These are phyloP conservation scores for Lizanozyma gosingica DNA, from an alignment of 1,139 yeast genomes.

Conservation along the genomic window DNA sequence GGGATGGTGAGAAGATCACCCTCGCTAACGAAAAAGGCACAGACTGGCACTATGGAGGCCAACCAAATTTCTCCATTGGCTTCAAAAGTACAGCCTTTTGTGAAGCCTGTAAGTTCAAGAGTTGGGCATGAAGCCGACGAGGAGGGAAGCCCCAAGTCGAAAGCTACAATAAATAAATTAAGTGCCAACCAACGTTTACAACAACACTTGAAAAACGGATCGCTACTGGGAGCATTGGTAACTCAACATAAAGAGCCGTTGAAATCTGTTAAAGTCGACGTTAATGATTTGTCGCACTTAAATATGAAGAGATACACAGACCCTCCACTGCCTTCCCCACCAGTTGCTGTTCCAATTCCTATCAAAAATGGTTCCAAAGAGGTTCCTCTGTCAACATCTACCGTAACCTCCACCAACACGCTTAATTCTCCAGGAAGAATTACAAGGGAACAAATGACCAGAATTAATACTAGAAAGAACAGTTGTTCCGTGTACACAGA, in stretches of 20 bases:
- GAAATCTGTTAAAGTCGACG: conserved; percentile 33
- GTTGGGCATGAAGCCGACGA: not conserved
- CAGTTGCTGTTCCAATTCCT: conserved; percentile 2
- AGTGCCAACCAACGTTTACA: conserved; percentile 36
- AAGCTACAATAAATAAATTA: conserved; percentile 9
- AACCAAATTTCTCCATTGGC: conserved; percentile 6
- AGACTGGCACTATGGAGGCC: conserved; percentile 18
- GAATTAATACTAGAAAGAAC: conserved; percentile 24
- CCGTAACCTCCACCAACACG: conserved; percentile 1
- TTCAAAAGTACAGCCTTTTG: not conserved
- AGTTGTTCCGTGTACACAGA: conserved; percentile 14
- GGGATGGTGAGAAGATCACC: conserved; percentile 10
- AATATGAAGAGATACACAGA: conserved; percentile 17
- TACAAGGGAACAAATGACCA: conserved; percentile 25
- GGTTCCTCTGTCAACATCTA: conserved; percentile 1
- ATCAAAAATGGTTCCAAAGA: not conserved
- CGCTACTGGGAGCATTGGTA: conserved; percentile 29
- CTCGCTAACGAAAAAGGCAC: conserved; percentile 9
- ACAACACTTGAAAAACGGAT: conserved; percentile 31
- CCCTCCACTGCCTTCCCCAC: conserved; percentile 5
- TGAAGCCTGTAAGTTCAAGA: not conserved
- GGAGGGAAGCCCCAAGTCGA: conserved; percentile 2
- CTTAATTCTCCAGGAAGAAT: not conserved
- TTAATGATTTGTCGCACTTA: conserved; percentile 25
- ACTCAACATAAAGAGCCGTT: conserved; percentile 32